phyloP scores from a whole-genome alignment of 208 protist species.

The Trypanosoma scelopori region DNA sequence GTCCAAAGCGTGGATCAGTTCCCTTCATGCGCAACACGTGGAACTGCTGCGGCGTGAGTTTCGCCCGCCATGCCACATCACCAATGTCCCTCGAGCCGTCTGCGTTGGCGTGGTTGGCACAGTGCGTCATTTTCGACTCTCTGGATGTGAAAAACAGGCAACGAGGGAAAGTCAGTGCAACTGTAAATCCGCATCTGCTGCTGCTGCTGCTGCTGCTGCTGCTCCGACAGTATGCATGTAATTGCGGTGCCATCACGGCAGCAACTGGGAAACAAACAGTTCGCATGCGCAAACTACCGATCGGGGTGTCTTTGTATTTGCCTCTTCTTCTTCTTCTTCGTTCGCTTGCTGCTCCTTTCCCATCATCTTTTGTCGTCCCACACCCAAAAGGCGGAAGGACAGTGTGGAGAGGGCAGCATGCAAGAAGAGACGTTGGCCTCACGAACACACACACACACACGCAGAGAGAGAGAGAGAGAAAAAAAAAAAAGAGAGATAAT shows the following conservation, averaged over 20 bases:
- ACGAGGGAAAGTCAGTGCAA: slow-evolving; percentile 4
- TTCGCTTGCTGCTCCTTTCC: no score
- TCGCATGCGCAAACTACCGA: no score
- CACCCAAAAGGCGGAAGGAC: background rate
- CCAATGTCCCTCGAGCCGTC: slow-evolving; percentile 73
- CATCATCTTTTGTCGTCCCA: background rate
- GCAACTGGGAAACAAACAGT: no score
- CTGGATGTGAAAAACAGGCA: background rate
- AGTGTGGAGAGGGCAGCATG: background rate
- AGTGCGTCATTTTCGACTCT: slow-evolving; percentile 56
- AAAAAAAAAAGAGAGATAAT: slow-evolving; percentile 3
- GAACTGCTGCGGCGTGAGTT: slow-evolving; percentile 56
- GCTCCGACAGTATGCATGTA: no score
- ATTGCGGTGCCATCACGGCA: no score
- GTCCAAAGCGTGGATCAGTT: slow-evolving; percentile 67
- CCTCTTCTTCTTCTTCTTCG: background rate
- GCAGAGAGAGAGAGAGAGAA: slow-evolving; percentile 8
- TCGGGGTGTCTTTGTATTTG: background rate
- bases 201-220: no score
- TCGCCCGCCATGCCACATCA: slow-evolving; percentile 57
- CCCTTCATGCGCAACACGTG: slow-evolving; percentile 75
- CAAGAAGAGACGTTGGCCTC: no score
- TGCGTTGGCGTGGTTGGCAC: slow-evolving; percentile 38
- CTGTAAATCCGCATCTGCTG: background rate
- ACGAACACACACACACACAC: no score